Evolutionary conservation across 2,329 filamentous ascomycete genomes (phyloP).

Genomic region (Alternaria brassicicola): DNA sequence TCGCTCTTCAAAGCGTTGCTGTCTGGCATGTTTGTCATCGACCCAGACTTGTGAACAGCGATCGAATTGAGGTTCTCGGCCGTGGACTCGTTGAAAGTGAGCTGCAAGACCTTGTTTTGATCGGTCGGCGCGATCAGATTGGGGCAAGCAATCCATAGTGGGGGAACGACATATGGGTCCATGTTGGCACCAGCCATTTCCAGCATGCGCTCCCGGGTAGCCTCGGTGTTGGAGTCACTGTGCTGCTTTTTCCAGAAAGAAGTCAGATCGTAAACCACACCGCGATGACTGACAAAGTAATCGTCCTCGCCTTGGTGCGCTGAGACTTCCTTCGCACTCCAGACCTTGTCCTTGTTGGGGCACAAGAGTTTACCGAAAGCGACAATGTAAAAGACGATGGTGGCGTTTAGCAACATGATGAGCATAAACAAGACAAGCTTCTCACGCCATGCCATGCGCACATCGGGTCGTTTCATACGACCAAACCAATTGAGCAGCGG

Average conservation of each 20-base stretch:
- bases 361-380: conserved; percentile 84
- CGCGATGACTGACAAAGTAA: conserved; percentile 86
- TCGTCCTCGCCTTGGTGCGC: conserved; percentile 74
- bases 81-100: conserved; percentile 65
- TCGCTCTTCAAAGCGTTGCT: conserved; percentile 63
- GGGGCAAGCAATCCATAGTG: conserved; percentile 75
- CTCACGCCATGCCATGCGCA: conserved; percentile 96
- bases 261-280: conserved; percentile 88
- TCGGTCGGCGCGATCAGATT: conserved; percentile 64
- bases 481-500: conserved; percentile 79
- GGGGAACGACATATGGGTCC: conserved; percentile 84
- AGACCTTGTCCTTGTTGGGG: conserved; percentile 90
- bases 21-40: conserved; percentile 58
- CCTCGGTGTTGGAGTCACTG: conserved; percentile 72
- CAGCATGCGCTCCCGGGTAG: conserved; percentile 69
- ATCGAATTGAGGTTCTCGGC: conserved; percentile 58
- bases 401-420: conserved; percentile 80
- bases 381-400: conserved; percentile 91
- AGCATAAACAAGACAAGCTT: conserved; percentile 83
- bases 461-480: conserved; percentile 95
- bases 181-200: conserved; percentile 79
- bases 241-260: conserved; percentile 88
- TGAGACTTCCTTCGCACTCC: conserved; percentile 72
- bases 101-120: conserved; percentile 56
- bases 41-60: conserved; percentile 75